These are phyloP conservation scores for Porcisia deanei DNA, from an alignment of 208 protist genomes.

Conservation along the genomic window DNA sequence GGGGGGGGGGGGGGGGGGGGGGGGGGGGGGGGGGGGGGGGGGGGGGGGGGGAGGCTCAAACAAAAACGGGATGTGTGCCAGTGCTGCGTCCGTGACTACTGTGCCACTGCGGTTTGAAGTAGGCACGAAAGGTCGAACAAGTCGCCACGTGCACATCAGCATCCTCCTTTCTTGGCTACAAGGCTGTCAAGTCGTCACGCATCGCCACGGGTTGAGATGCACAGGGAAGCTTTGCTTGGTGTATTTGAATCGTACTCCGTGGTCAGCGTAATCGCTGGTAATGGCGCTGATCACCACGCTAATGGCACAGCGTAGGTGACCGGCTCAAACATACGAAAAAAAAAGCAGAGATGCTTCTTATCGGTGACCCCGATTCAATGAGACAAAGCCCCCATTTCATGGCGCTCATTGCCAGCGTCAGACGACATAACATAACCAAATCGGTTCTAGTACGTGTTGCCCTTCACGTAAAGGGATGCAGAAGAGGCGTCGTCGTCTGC, in stretches of 20 bases:
- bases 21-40: too few species aligned
- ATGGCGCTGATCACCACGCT: not conserved
- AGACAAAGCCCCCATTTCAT: not conserved
- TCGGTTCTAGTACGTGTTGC: constrained; percentile 72
- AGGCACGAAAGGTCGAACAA: too few species aligned
- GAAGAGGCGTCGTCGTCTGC: constrained; percentile 70
- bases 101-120: too few species aligned
- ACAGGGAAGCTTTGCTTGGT: not conserved
- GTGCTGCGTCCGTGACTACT: too few species aligned
- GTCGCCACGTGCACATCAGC: too few species aligned
- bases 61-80: too few species aligned
- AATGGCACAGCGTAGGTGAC: not conserved
- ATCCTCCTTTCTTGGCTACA: too few species aligned
- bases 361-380: not conserved
- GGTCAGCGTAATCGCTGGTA: not conserved
- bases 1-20: too few species aligned
- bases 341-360: not conserved
- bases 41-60: too few species aligned
- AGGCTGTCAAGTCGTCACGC: too few species aligned
- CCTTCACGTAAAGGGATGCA: constrained; percentile 88
- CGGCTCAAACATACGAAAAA: not conserved
- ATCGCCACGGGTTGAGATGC: too few species aligned
- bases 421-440: not conserved
- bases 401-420: not conserved
- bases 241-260: not conserved